Evolutionary conservation across 1,284 basidiomycete species (phyloP).

Genomic region (Sanghuangporus baumii): DNA sequence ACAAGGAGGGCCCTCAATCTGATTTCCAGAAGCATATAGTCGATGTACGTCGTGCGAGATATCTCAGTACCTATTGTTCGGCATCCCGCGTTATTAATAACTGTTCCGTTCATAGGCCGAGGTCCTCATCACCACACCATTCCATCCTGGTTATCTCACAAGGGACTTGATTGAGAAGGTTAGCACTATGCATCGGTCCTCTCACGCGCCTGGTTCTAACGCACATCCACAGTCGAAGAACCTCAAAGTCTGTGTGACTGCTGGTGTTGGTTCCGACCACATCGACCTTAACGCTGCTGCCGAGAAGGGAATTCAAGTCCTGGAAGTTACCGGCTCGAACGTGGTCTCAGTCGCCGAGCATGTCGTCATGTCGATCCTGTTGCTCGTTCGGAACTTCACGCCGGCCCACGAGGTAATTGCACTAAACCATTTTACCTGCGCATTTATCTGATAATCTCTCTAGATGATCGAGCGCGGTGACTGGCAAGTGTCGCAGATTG

Average conservation of each 20-base stretch:
- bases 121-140: slow-evolving; percentile 86
- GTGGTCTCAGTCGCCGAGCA: slow-evolving; percentile 93
- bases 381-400: slow-evolving; percentile 84
- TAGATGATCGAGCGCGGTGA: slow-evolving; percentile 81
- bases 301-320: slow-evolving; percentile 76
- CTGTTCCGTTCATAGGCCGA: slow-evolving; percentile 41
- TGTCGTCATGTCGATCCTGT: slow-evolving; percentile 79
- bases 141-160: slow-evolving; percentile 89
- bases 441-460: background rate
- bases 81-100: slow-evolving; percentile 14
- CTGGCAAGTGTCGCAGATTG: slow-evolving; percentile 82
- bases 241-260: slow-evolving; percentile 89
- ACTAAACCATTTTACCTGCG: background rate
- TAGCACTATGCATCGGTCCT: background rate
- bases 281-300: slow-evolving; percentile 89
- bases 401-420: slow-evolving; percentile 60
- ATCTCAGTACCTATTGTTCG: background rate
- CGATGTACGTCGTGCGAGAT: slow-evolving; percentile 49
- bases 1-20: slow-evolving; percentile 85
- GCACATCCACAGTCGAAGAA: slow-evolving; percentile 65
- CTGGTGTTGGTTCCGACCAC: slow-evolving; percentile 93
- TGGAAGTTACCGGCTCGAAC: slow-evolving; percentile 78
- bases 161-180: slow-evolving; percentile 70
- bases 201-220: background rate
- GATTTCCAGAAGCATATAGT: slow-evolving; percentile 85